These are phyloP conservation scores for Phoma herbarum DNA, from an alignment of 2,329 filamentous ascomycete genomes.

Conservation along the genomic window DNA sequence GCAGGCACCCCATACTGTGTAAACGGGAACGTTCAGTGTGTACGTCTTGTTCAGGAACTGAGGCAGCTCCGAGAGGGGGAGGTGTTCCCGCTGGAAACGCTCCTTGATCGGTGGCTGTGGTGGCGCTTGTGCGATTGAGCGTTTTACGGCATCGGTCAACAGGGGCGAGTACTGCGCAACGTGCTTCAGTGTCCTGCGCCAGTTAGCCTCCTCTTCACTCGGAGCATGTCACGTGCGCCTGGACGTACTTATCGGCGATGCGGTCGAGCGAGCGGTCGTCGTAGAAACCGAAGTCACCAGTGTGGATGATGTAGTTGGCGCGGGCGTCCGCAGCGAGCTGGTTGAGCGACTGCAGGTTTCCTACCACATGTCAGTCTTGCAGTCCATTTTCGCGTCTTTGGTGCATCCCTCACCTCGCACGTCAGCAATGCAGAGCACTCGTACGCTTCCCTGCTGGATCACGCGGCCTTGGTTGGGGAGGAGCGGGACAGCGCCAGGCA, in stretches of 20 bases:
- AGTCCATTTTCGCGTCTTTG: background rate
- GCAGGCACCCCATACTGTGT: slow-evolving; percentile 98
- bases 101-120: slow-evolving; percentile 78
- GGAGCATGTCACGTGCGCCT: background rate
- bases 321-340: slow-evolving; percentile 93
- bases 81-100: slow-evolving; percentile 80
- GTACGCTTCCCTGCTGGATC: slow-evolving; percentile 58
- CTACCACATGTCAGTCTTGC: slow-evolving; percentile 60
- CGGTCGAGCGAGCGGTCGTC: slow-evolving; percentile 94
- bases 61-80: slow-evolving; percentile 91
- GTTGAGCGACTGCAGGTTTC: slow-evolving; percentile 94
- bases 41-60: slow-evolving; percentile 87
- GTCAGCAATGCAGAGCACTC: slow-evolving; percentile 62
- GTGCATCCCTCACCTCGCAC: slow-evolving; percentile 56
- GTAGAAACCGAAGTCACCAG: slow-evolving; percentile 99
- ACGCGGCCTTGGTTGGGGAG: slow-evolving; percentile 63
- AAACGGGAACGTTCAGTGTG: slow-evolving; percentile 94
- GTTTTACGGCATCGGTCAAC: slow-evolving; percentile 78
- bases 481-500: slow-evolving; percentile 57
- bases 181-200: slow-evolving; percentile 86
- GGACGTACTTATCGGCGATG: slow-evolving; percentile 92
- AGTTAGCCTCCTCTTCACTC: slow-evolving; percentile 26
- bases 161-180: slow-evolving; percentile 98
- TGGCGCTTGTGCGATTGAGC: slow-evolving; percentile 71
- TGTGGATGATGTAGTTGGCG: slow-evolving; percentile 98